Percentiles rank a stretch among this genome's conserved stretches.
Conservation (phyloP, 139 green algal genomes). For the Tetradesmus lagerheimii region DNA sequence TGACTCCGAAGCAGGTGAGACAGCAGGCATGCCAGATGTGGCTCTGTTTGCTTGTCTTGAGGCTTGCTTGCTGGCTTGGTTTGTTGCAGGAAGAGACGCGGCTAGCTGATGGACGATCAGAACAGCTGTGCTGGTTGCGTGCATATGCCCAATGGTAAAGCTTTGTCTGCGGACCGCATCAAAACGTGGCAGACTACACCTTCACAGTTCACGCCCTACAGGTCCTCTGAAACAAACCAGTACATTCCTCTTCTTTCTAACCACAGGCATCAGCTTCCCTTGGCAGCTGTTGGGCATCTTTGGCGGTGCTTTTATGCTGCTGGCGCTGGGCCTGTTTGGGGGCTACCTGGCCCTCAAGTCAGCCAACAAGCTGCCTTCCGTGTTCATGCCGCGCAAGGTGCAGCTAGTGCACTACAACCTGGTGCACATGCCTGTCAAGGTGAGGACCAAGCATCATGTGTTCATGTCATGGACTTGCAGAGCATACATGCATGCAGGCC, state of each 20-base stretch:
- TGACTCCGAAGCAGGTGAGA: neutral
- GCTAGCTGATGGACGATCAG: no score
- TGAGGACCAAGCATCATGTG: neutral
- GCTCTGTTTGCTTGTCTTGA: no score
- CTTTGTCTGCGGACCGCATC: no score
- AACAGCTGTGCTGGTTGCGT: neutral
- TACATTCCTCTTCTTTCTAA: neutral
- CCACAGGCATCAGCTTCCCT: neutral
- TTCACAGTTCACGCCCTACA: no score
- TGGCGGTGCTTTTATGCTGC: neutral
- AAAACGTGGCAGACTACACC: no score
- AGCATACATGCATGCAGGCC: no score
- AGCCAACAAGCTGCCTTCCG: constrained; percentile 38
- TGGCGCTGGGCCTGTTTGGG: neutral
- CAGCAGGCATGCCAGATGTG: no score
- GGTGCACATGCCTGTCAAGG: constrained; percentile 32
- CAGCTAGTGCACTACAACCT: constrained; percentile 47
- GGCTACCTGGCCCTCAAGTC: constrained; percentile 36
- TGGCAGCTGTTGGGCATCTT: constrained; percentile 35
- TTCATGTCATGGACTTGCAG: no score
- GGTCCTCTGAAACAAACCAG: no score
- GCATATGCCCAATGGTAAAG: neutral
- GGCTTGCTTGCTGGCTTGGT: no score
- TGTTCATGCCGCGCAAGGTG: constrained; percentile 39
- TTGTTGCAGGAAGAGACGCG: no score